A percentile compares a stretch with the other conserved stretches of the same genome.
Conservation (phyloP, 179 eudicot species). For the Monotropa hypopitys region DNA sequence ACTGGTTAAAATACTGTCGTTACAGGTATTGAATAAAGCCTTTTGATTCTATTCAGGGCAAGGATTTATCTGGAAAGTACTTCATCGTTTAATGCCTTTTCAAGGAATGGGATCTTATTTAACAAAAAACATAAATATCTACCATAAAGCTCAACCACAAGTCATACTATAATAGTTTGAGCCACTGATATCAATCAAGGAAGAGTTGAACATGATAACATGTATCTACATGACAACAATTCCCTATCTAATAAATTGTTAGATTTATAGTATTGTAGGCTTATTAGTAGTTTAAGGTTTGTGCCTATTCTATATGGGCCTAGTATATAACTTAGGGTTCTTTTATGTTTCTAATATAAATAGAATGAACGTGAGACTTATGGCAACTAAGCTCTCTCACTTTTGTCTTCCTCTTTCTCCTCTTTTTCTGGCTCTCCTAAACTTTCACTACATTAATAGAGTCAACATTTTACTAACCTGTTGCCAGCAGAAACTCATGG, state of each 20-base stretch:
- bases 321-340: too few relatives aligned
- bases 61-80: neutral
- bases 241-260: neutral
- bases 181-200: conserved; percentile 4
- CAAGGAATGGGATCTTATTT: neutral
- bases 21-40: neutral
- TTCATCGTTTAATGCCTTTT: neutral
- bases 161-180: neutral
- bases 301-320: too few relatives aligned
- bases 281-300: too few relatives aligned
- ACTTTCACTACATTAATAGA: neutral
- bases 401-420: too few relatives aligned
- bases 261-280: too few relatives aligned
- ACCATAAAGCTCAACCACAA: neutral
- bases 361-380: too few relatives aligned
- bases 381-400: too few relatives aligned
- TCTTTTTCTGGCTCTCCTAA: too few relatives aligned
- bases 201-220: neutral
- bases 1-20: neutral
- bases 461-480: conserved; percentile 44
- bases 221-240: neutral
- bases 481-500: conserved; percentile 92
- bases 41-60: neutral
- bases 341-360: too few relatives aligned
- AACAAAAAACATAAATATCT: neutral